Evolutionary conservation across 805 yeast genomes (phyloP), one percentile per base, ranked within the genome.

Genomic region (Vanderwaltozyma yarrowii): DNA sequence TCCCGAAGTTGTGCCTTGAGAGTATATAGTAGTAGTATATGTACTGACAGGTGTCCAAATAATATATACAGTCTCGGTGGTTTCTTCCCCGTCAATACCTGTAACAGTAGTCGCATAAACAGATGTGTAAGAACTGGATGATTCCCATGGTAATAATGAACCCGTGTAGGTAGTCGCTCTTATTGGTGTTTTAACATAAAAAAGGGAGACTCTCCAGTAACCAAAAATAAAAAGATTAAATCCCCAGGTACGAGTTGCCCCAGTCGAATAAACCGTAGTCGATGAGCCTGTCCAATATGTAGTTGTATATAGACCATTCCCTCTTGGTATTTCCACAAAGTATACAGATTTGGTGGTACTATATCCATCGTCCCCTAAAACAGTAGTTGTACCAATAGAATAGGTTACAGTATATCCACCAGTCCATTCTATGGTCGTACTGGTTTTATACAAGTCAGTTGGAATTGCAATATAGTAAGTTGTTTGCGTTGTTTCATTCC

Each of bases 311-410:
- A 11, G 3, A 26, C 36, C 36, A 9, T 10, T 16, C 3, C 13
- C 19, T 26, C 36, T 33, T 26, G 45, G 45, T 1, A 32, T 34
- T 26, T 41, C 42, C 11, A 41, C 45, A 31, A 16, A 38, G 27
- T 41, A 37, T 25, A 41, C 30, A 6, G 44, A 31, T 35, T 41
- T 35, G 3, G 26, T 20, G 5, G 40, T 41, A 2, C 20, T 19
- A 30, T 16, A 18, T 9, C 30, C 36, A 28, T 37, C 39, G 13
- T 30, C 30, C 6, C 35, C 43, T 23, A 32, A 30, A n/a, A 33
- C 18, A 9, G 31, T 27, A 2, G 36, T 17, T 4, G 8, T 12
- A 3, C 29, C 36, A 9, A 35, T 32, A 8, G 40, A 41, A 30
- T 32, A 41, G 7, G 36, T 33, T 19, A 33, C 4, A 13, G 31